Evolutionary conservation across 352 stramenopile genomes (phyloP), one percentile per base, ranked within the genome.

Genomic region (Phytopythium vexans): DNA sequence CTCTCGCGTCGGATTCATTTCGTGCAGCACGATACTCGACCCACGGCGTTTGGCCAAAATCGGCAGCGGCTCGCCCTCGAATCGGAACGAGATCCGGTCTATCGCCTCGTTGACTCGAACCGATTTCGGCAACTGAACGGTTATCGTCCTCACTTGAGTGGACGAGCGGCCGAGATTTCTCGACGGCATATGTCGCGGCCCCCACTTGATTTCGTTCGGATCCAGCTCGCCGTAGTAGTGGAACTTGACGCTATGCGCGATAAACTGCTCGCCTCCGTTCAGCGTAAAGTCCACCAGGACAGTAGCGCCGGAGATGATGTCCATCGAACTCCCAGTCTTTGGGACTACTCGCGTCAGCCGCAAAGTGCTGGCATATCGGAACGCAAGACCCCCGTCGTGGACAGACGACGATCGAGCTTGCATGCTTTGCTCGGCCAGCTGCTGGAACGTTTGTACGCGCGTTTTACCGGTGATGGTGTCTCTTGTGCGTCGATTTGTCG

Each of bases 251-350:
- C 77, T 88, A 39, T 90, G 80, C 2, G 77, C 76, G 33, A 90
- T 88, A 46, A 90, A 90, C 34, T 88, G 80, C 51, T 88, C 80
- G 4, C 80, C 80, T 9, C 73, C 80, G 32, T 90, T 90, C 8
- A 90, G 59, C 3, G 80, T 88, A 43, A 90, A 88, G 47, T 90
- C 80, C 38, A 90, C 70, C 0, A 88, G 56, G 4, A 90, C 75
- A 4, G 63, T 82, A 31, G 78, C 60, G n/a, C 41, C 41, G n/a
- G 43, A 36, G 1, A 16, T 16, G 14, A 52, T 16, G 27, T 52
- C 47, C 5, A 52, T 42, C 16, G 33, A 8, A 11, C 3, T 58
- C 59, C 0, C 62, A 68, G 47, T 68, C 62, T 45, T 64, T 51
- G 21, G 66, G 37, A n/a, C 60, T 9, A 48, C 43, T 14, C 50